Percentiles rank a stretch among this genome's conserved stretches.
These are phyloP conservation scores for Trypanosoma melophagium DNA, from an alignment of 208 protist species.

Conservation along the genomic window DNA sequence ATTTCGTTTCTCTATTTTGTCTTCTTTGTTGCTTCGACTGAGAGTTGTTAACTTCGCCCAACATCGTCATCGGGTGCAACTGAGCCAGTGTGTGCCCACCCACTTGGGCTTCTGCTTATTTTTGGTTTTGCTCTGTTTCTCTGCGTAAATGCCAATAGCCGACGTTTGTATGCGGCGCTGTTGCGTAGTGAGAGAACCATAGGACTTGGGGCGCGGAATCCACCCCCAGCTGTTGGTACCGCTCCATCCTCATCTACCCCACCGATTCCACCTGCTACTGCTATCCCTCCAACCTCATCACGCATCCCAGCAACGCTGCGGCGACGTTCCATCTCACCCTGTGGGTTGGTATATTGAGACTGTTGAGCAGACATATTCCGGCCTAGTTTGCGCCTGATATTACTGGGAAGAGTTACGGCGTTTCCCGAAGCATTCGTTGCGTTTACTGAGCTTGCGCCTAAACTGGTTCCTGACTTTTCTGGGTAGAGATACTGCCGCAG, in stretches of 20 bases:
- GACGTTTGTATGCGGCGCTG: conserved; percentile 42
- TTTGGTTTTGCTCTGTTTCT: conserved; percentile 15
- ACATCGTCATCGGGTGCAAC: conserved; percentile 8
- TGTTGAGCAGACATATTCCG: neutral
- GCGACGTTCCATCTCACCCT: neutral
- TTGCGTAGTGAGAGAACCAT: conserved; percentile 88
- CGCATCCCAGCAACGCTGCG: conserved; percentile 1
- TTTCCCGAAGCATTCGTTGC: neutral
- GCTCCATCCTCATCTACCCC: conserved; percentile 32
- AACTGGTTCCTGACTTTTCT: neutral
- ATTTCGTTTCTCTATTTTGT: neutral
- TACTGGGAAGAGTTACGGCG: no score
- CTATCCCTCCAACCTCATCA: conserved; percentile 2
- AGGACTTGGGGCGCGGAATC: conserved; percentile 76
- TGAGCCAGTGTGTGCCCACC: neutral
- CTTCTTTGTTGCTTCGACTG: neutral
- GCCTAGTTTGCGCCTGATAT: no score
- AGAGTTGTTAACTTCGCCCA: neutral
- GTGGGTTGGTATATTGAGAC: neutral
- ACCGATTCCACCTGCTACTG: neutral
- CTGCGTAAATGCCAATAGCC: conserved; percentile 25
- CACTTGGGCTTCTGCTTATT: neutral
- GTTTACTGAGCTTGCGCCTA: neutral
- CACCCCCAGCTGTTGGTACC: conserved; percentile 32
- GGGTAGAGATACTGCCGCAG: conserved; percentile 60